These are phyloP conservation scores for Penicillium thymicola DNA, from an alignment of 2,329 filamentous ascomycete genomes.

Conservation along the genomic window DNA sequence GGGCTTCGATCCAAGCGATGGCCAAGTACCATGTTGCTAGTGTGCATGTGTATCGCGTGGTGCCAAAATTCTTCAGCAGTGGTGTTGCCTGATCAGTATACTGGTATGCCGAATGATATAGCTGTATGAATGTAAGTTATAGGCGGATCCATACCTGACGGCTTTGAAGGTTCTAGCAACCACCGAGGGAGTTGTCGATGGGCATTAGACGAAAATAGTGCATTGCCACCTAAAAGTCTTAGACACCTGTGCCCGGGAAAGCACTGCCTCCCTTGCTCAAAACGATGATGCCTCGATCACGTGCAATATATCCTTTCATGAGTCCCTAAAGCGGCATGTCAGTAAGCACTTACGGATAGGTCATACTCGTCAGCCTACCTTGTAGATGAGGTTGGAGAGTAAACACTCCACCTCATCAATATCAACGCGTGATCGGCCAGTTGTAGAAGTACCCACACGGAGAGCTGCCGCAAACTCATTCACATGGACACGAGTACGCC, in stretches of 20 bases:
- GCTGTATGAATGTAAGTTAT: background rate
- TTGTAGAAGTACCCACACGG: conserved; percentile 60
- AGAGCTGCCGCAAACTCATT: conserved; percentile 83
- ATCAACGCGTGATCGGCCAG: conserved; percentile 62
- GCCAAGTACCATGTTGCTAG: background rate
- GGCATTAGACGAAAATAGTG: background rate
- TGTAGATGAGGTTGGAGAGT: conserved; percentile 96
- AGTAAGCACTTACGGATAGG: background rate
- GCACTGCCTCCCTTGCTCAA: conserved; percentile 81
- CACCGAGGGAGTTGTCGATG: background rate
- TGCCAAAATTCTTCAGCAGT: background rate
- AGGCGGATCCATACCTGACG: background rate
- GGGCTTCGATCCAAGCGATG: background rate
- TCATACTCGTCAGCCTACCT: conserved; percentile 57
- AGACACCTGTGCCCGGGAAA: conserved; percentile 83
- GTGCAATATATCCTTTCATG: conserved; percentile 97
- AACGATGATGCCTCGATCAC: conserved; percentile 84
- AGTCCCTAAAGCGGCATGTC: conserved; percentile 59
- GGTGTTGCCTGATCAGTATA: background rate
- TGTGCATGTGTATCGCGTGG: background rate
- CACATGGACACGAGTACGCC: conserved; percentile 73
- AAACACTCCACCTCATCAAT: conserved; percentile 93
- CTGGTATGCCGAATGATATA: background rate
- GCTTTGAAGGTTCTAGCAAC: background rate
- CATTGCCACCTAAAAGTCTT: conserved; percentile 2